Evolutionary conservation across 495 filamentous ascomycete species (phyloP), one percentile per base, ranked within the genome.

Genomic region (Hyaloscypha hepaticicola): DNA sequence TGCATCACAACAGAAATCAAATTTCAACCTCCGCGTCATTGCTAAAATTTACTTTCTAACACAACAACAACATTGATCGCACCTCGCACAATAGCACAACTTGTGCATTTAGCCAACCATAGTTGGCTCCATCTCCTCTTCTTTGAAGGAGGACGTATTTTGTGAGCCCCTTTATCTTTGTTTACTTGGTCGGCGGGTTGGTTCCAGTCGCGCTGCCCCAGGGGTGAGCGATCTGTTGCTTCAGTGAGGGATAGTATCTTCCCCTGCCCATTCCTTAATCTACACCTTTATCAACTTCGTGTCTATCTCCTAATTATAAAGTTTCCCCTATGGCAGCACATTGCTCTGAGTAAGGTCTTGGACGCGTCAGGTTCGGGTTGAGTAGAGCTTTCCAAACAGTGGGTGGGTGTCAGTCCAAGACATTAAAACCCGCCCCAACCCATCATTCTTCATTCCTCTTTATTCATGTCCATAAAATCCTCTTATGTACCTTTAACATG

Each of bases 91-190:
- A 24, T 5, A 5, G 26, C 26, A 25, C 2, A 25, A 5, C 8
- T 9, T 24, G 22, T 25, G 22, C 50, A 12, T 1, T 11, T 16
- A 29, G 53, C 53, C 53, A 57, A 33, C 53, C 0, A 31, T 14
- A 33, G 26, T 29, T 57, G 25, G 53, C 9, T 33, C 27, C 29
- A 21, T 57, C 53, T 57, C 53, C 53, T 57, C 26, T 57, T 57
- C 53, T 31, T 0, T 8, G 53, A 57, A 57, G 21, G 53, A 57
- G 53, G 53, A 57, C 25, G 53, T 57, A 57, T n/a, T 33, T 9
- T 25, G 53, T 57, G 19, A 29, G 53, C 33, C 28, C 25, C 16
- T 33, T 57, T 33, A 8, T 33, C 12, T 16, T 57, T 57, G 29
- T 27, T 57, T 33, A 21, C 25, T 57, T 24, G n/a, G 6, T 24